Conservation (phyloP, 2,329 filamentous ascomycete genomes). For the Diaporthe amygdali region DNA sequence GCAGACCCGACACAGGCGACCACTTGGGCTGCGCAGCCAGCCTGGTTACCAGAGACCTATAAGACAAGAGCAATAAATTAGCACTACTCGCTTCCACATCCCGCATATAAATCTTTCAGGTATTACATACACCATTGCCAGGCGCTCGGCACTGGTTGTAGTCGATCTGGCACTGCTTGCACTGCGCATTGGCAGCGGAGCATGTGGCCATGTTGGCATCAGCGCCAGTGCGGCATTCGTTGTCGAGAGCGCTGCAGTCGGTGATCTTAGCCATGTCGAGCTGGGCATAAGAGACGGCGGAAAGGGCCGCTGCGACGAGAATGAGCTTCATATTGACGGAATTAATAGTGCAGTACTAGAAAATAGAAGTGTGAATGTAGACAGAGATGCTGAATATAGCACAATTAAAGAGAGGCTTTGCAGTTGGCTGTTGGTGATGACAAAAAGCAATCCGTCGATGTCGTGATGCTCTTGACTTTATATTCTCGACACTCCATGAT, state of each 20-base stretch:
- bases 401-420: not conserved
- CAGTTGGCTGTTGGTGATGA: not conserved
- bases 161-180: slow-evolving; percentile 10
- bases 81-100: not conserved
- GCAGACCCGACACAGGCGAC: not conserved
- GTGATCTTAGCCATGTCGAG: not conserved
- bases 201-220: not conserved
- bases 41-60: slow-evolving; percentile 6
- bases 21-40: not conserved
- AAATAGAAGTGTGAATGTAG: not conserved
- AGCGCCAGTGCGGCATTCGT: not conserved
- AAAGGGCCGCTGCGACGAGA: slow-evolving; percentile 6
- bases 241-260: not conserved
- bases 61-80: not conserved
- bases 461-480: not conserved
- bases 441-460: not conserved
- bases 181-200: not conserved
- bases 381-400: not conserved
- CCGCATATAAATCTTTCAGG: not conserved
- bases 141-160: not conserved
- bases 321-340: slow-evolving; percentile 1
- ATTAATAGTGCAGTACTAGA: not conserved
- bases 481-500: not conserved
- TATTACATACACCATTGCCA: not conserved
- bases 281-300: slow-evolving; percentile 13